Conservation (phyloP, 148 eudicot species). For the Rhododendron vialii region DNA sequence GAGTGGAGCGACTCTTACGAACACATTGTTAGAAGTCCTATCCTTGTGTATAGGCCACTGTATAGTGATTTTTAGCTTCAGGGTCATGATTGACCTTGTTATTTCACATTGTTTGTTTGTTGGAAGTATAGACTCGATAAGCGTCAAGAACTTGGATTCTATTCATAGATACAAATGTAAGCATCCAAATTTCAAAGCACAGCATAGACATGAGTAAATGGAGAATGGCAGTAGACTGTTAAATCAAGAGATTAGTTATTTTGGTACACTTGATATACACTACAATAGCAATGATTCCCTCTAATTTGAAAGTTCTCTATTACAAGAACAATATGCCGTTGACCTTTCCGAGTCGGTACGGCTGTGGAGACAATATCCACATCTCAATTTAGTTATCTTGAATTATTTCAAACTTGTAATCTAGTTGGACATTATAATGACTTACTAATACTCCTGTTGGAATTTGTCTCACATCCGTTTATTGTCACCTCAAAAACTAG, state of each 20-base stretch:
- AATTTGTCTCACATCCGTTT: no score
- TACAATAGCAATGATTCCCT: neutral
- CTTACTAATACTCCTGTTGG: no score
- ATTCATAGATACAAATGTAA: neutral
- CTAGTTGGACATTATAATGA: no score
- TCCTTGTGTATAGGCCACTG: constrained; percentile 33
- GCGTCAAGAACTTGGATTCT: neutral
- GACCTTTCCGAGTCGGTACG: no score
- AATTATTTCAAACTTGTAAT: no score
- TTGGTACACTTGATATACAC: neutral
- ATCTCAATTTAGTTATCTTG: neutral
- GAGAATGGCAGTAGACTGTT: neutral
- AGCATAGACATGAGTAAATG: neutral
- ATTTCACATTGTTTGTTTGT: neutral
- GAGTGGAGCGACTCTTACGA: constrained; percentile 43
- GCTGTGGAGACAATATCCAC: no score
- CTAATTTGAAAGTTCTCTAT: neutral
- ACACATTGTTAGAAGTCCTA: constrained; percentile 60
- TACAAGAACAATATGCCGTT: neutral
- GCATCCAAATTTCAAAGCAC: no score
- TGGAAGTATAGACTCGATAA: neutral
- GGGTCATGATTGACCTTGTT: neutral
- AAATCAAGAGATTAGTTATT: neutral
- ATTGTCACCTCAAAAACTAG: no score
- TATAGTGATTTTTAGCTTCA: neutral